phyloP scores from a whole-genome alignment of 257 asterid genomes.

The Scutellaria baicalensis region DNA sequence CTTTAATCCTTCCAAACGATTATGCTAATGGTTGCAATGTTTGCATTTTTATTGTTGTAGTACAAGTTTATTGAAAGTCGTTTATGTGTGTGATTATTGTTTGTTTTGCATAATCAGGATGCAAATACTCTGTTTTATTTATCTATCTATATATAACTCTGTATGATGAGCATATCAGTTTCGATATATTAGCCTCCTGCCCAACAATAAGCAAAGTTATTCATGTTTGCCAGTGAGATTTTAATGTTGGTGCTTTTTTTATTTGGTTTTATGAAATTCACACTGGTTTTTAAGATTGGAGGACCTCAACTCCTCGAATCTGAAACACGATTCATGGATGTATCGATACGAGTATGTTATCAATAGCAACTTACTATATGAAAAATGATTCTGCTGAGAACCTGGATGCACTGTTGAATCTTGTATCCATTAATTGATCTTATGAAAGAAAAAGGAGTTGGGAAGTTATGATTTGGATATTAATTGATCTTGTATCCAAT shows the following conservation, averaged over 20 bases:
- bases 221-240: not conserved
- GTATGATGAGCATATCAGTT: not conserved
- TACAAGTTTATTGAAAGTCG: not conserved
- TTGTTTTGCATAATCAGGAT: not conserved
- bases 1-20: not conserved
- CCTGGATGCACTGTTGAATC: not conserved
- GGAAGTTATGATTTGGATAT: not conserved
- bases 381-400: not conserved
- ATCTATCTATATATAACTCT: not conserved
- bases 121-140: not conserved
- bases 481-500: no score
- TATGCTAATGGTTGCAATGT: not conserved
- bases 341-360: no score
- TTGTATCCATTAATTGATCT: not conserved
- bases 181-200: not conserved
- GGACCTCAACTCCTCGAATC: no score
- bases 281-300: no score
- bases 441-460: not conserved
- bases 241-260: no score
- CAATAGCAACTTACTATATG: no score
- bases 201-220: not conserved
- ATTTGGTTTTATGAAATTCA: no score
- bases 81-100: not conserved
- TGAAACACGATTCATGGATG: no score
- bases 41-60: not conserved